Evolutionary conservation across 148 eudicot genomes (phyloP).

Genomic region (Silene conica): DNA sequence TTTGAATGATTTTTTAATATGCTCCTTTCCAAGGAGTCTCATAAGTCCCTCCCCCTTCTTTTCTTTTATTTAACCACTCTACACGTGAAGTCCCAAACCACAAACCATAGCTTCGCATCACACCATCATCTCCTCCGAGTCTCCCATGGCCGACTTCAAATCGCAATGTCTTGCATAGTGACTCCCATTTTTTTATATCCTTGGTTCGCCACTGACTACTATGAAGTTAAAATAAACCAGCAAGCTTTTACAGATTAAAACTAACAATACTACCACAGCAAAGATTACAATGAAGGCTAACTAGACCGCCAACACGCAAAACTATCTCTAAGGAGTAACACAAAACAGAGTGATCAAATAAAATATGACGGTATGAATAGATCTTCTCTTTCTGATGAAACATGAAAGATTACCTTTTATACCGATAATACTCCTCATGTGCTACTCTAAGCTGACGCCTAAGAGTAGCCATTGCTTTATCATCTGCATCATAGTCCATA

Average conservation of each 20-base stretch:
- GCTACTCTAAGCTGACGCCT: conserved; percentile 88
- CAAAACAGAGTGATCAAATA: not conserved
- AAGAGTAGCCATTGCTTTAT: conserved; percentile 91
- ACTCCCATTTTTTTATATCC: too few species aligned
- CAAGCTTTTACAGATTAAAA: not conserved
- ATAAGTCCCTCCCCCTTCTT: too few species aligned
- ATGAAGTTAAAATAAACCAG: not conserved
- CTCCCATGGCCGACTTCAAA: too few species aligned
- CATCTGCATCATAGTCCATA: conserved; percentile 95
- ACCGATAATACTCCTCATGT: conserved; percentile 81
- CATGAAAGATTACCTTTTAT: conserved; percentile 50
- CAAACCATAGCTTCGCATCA: too few species aligned
- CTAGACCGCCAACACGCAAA: not conserved
- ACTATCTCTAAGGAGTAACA: not conserved
- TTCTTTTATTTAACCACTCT: too few species aligned
- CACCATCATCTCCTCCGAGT: too few species aligned
- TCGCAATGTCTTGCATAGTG: too few species aligned
- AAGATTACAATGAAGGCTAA: not conserved
- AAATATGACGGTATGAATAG: not conserved
- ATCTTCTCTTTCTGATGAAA: not conserved
- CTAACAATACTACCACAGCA: not conserved
- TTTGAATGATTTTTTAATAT: too few species aligned
- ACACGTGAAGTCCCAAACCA: too few species aligned
- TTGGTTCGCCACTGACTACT: not conserved
- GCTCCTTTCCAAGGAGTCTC: too few species aligned